phyloP scores from a whole-genome alignment of 805 yeast species.

The Candida ulmi region DNA sequence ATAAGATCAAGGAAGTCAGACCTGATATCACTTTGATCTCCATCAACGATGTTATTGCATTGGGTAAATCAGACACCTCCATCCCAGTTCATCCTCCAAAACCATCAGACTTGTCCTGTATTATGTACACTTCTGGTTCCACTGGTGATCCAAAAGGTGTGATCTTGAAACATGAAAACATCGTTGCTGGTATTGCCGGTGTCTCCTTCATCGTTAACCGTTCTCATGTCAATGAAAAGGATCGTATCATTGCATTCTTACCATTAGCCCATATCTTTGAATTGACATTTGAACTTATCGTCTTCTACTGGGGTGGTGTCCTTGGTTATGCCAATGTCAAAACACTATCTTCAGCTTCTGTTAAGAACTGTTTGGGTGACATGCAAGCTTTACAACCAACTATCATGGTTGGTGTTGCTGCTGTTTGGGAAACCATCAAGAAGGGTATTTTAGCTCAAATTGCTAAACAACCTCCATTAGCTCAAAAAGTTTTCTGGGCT shows the following conservation, averaged over 20 bases:
- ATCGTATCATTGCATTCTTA: constrained; percentile 79
- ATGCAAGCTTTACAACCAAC: constrained; percentile 84
- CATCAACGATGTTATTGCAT: constrained; percentile 54
- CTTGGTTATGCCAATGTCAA: constrained; percentile 91
- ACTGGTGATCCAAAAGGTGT: constrained; percentile 84
- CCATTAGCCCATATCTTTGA: constrained; percentile 97
- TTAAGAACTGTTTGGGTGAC: constrained; percentile 84
- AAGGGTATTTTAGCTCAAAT: constrained; percentile 86
- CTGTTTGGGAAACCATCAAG: constrained; percentile 94
- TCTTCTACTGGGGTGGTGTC: constrained; percentile 85
- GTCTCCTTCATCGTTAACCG: constrained; percentile 57
- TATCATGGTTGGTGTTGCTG: constrained; percentile 96
- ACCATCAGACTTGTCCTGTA: constrained; percentile 49
- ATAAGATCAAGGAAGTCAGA: constrained; percentile 55
- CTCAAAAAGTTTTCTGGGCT: constrained; percentile 84
- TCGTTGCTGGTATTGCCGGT: constrained; percentile 87
- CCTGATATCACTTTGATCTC: constrained; percentile 72
- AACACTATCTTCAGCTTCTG: constrained; percentile 78
- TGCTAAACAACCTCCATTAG: constrained; percentile 52
- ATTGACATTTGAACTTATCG: constrained; percentile 73
- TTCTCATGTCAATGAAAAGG: constrained; percentile 44
- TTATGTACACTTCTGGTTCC: constrained; percentile 70
- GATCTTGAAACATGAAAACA: constrained; percentile 53
- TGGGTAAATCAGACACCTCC: constrained; percentile 53
- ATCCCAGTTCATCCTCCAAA: constrained; percentile 35